These are phyloP conservation scores for Trichoderma brevicompactum DNA, from an alignment of 2,329 filamentous ascomycete species.

Conservation along the genomic window DNA sequence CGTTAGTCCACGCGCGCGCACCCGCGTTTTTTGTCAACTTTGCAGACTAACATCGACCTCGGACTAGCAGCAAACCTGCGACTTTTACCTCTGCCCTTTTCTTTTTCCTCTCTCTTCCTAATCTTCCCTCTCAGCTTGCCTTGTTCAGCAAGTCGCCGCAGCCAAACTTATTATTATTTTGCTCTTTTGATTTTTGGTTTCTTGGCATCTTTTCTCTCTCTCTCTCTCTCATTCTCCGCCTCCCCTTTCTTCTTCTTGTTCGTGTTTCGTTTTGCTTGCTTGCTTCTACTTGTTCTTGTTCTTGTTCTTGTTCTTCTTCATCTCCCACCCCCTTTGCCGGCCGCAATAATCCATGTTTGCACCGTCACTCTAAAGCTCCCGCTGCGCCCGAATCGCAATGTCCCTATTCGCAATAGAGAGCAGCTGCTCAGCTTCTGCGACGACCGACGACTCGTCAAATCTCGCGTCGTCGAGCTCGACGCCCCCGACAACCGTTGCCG, in stretches of 20 bases:
- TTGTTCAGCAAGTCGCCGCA: not conserved
- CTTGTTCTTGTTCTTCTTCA: not conserved
- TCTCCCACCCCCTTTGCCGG: not conserved
- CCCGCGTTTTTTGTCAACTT: slow-evolving; percentile 25
- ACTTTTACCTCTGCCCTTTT: slow-evolving; percentile 2
- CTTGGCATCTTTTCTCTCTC: slow-evolving; percentile 2
- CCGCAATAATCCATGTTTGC: slow-evolving; percentile 8
- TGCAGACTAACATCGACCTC: slow-evolving; percentile 4
- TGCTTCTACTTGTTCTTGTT: not conserved
- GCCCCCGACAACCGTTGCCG: slow-evolving; percentile 68
- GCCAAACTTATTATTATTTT: not conserved
- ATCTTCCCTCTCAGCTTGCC: not conserved
- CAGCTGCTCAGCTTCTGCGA: slow-evolving; percentile 39
- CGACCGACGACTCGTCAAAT: slow-evolving; percentile 52
- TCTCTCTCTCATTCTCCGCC: not conserved
- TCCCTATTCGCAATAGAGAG: slow-evolving; percentile 41
- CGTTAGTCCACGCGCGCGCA: slow-evolving; percentile 21
- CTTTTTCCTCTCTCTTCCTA: not conserved
- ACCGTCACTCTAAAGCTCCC: not conserved
- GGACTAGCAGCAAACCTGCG: slow-evolving; percentile 2
- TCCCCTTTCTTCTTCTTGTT: not conserved
- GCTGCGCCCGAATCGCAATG: slow-evolving; percentile 34
- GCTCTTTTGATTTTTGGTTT: not conserved
- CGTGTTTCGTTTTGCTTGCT: not conserved
- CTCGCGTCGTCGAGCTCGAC: slow-evolving; percentile 64